A percentile compares a stretch with the other conserved stretches of the same genome.
Conservation (phyloP, 768 basidiomycete genomes). For the Rickenella mellea region DNA sequence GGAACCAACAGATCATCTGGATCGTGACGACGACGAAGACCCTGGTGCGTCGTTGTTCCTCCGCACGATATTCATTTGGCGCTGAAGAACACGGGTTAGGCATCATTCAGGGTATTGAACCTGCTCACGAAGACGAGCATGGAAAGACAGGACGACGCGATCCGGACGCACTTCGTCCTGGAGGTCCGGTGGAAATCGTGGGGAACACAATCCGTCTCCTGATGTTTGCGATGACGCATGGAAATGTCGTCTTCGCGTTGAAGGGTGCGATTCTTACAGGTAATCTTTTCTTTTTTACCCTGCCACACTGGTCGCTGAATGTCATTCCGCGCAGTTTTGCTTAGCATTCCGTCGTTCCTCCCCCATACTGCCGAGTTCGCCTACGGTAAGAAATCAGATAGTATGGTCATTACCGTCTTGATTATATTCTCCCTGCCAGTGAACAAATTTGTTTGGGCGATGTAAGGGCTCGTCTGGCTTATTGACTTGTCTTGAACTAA, state of each 20-base stretch:
- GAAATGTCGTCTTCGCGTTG: constrained; percentile 59
- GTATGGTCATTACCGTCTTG: not conserved
- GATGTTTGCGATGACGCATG: constrained; percentile 33
- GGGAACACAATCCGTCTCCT: constrained; percentile 37
- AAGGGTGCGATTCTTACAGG: constrained; percentile 62
- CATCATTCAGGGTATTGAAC: constrained; percentile 47
- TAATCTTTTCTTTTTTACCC: constrained; percentile 15
- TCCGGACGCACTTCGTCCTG: constrained; percentile 66
- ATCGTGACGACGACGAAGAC: constrained; percentile 57
- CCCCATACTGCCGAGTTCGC: constrained; percentile 45
- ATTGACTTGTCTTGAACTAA: not conserved
- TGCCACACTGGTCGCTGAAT: not conserved
- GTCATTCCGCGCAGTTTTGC: constrained; percentile 29
- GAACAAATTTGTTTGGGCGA: constrained; percentile 61
- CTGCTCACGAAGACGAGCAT: constrained; percentile 26
- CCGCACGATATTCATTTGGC: not conserved
- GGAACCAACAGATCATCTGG: constrained; percentile 33
- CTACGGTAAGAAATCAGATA: constrained; percentile 40
- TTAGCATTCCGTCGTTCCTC: constrained; percentile 53
- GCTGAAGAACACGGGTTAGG: constrained; percentile 21
- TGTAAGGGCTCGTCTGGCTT: constrained; percentile 31
- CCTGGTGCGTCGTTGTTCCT: constrained; percentile 29
- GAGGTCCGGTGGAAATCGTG: constrained; percentile 44
- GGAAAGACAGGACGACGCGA: constrained; percentile 51
- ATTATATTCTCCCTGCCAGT: constrained; percentile 22